phyloP scores from a whole-genome alignment of 2,329 filamentous ascomycete species.

The Hypoxylon sp. region DNA sequence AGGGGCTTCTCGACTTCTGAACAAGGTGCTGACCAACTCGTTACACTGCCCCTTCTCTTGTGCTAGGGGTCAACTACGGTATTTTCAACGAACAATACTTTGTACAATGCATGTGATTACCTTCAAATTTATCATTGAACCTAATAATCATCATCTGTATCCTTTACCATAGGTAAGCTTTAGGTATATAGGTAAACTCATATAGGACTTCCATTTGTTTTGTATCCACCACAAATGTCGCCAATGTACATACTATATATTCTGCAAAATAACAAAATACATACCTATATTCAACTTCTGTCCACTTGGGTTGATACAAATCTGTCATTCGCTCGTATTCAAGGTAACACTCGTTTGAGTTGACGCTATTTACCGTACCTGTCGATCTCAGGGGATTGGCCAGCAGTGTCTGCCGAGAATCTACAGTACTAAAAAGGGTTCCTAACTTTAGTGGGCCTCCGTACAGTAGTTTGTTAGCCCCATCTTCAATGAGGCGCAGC shows the following conservation, averaged over 20 bases:
- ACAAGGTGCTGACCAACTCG: conserved; percentile 26
- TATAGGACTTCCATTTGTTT: background rate
- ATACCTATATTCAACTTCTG: no score
- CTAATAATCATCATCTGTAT: background rate
- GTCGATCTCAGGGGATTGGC: conserved; percentile 29
- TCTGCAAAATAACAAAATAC: no score
- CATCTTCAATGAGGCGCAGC: conserved; percentile 40
- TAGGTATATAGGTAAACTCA: background rate
- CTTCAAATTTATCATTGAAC: background rate
- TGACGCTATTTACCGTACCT: conserved; percentile 36
- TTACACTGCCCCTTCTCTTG: background rate
- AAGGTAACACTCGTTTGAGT: conserved; percentile 15
- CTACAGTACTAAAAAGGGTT: conserved; percentile 27
- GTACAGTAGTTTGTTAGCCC: conserved; percentile 14
- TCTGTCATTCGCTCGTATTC: conserved; percentile 13
- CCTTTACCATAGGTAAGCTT: background rate
- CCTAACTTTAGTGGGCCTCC: conserved; percentile 8
- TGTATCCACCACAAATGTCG: background rate
- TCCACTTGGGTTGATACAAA: background rate
- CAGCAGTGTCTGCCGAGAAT: conserved; percentile 26
- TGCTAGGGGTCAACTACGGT: background rate
- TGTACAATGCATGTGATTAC: conserved; percentile 12
- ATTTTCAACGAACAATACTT: conserved; percentile 1
- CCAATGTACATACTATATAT: background rate
- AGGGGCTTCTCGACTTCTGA: conserved; percentile 23